A percentile compares a stretch with the other conserved stretches of the same genome.
Conservation (phyloP, 805 yeast species). For the Alloascoidea africana region DNA sequence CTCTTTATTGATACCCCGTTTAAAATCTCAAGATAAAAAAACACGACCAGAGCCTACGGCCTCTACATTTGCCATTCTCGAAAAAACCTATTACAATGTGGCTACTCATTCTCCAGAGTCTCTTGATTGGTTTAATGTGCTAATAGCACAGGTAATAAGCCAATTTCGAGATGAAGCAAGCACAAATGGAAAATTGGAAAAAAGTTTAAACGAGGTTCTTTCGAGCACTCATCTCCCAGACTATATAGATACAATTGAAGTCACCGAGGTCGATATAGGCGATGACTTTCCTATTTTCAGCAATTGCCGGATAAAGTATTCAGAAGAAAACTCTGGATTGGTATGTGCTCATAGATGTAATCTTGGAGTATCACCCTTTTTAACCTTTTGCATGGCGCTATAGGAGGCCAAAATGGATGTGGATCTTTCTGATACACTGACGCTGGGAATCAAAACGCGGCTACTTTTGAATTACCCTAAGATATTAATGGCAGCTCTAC, state of each 20-base stretch:
- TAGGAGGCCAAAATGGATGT: slow-evolving; percentile 88
- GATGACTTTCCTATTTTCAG: slow-evolving; percentile 92
- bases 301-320: slow-evolving; percentile 66
- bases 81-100: slow-evolving; percentile 87
- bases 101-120: slow-evolving; percentile 80
- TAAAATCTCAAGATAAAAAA: neutral
- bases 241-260: slow-evolving; percentile 59
- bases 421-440: slow-evolving; percentile 73
- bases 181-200: slow-evolving; percentile 68
- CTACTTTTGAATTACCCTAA: slow-evolving; percentile 70
- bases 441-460: slow-evolving; percentile 74
- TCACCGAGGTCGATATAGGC: slow-evolving; percentile 86
- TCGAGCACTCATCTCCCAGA: slow-evolving; percentile 54
- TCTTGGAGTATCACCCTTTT: too few relatives aligned
- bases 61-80: slow-evolving; percentile 34
- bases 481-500: slow-evolving; percentile 73
- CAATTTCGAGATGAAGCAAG: slow-evolving; percentile 86
- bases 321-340: neutral
- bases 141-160: slow-evolving; percentile 79
- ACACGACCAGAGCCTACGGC: neutral
- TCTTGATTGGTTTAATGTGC: slow-evolving; percentile 91
- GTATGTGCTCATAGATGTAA: too few relatives aligned
- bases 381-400: too few relatives aligned
- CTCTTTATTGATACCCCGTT: too few relatives aligned
- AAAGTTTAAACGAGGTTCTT: slow-evolving; percentile 57